Conservation (phyloP, 2,329 filamentous ascomycete genomes). For the Calonectria montana region DNA sequence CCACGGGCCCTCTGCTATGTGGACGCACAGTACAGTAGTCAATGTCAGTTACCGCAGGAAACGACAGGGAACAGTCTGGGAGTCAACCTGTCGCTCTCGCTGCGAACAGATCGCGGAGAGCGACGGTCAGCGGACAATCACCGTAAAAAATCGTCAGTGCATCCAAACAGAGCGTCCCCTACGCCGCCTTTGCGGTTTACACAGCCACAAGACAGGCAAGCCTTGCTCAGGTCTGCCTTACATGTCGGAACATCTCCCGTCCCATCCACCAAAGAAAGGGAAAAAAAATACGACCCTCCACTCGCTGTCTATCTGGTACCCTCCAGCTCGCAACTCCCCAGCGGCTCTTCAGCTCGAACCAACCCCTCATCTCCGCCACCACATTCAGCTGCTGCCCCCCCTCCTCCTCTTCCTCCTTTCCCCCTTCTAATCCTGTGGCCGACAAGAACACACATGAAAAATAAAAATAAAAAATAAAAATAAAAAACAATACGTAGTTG, state of each 20-base stretch:
- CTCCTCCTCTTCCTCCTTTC: neutral
- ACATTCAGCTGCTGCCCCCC: neutral
- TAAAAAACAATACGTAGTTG: too few relatives aligned
- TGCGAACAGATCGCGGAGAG: constrained; percentile 17
- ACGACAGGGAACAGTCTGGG: neutral
- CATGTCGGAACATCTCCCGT: neutral
- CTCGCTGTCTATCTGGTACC: neutral
- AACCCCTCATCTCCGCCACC: neutral
- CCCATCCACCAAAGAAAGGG: neutral
- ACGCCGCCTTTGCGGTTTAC: neutral
- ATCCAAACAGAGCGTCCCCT: neutral
- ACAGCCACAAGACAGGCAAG: constrained; percentile 15
- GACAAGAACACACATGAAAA: neutral
- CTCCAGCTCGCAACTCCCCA: neutral
- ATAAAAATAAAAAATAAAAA: too few relatives aligned
- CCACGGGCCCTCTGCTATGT: neutral
- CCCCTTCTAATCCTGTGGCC: neutral
- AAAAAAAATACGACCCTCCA: too few relatives aligned
- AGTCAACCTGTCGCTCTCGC: neutral
- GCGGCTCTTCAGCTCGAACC: neutral
- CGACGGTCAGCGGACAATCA: constrained; percentile 4
- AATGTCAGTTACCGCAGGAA: neutral
- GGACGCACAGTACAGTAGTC: neutral
- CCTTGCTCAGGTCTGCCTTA: neutral
- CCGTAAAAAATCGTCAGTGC: constrained; percentile 5